Base-by-base conservation (phyloP, 2,329 filamentous ascomycete species). In the Pseudopithomyces maydicus region DNA sequence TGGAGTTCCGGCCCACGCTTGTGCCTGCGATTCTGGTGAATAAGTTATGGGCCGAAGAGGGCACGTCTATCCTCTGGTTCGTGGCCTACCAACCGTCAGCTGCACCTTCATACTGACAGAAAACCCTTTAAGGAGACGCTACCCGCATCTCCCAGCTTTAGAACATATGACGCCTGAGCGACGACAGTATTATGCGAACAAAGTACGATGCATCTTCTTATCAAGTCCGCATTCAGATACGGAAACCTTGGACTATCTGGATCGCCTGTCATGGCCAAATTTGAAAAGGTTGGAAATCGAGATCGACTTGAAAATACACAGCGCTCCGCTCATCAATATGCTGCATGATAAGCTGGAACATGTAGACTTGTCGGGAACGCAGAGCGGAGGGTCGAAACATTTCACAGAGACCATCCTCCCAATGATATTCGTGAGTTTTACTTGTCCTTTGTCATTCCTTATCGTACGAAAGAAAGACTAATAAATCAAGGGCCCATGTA, bases 1-100 rank as follows among this genome's bases (percentile, higher is more conserved):
- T 74, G 36, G 71, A 72, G 52, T 69, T 69, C 52, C 66, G 68
- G n/a, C 71, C 70, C n/a, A 72, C 71, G 1, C 60, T 75, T 29
- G 62, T 74, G 11, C 68, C 71, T 2, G 62, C 63, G 12, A 68
- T 72, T 29, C 59, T 71, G 3, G 71, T 74, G 39, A 74, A 72
- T 54, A 64, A 62, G 32, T 53, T 74, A 11, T 75, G 71, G 71
- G 69, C 68, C n/a, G 68, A 72, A 17, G 66, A 66, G 53, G 71
- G 67, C 19, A 71, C 66, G 8, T 68, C 67, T 1, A 64, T 75
- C 6, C 55, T 74, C 10, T 75, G 71, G 72, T 51, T 14, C 29
- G 48, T 51, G 26, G 15, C 23, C 2, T 33, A n/a, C 17, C 10
- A 8, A 26, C 17, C 11, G 2, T 22, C 2, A 22, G 1, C 6